Evolutionary conservation across 2,329 filamentous ascomycete species (phyloP).

Genomic region (Aspergillus proliferans): DNA sequence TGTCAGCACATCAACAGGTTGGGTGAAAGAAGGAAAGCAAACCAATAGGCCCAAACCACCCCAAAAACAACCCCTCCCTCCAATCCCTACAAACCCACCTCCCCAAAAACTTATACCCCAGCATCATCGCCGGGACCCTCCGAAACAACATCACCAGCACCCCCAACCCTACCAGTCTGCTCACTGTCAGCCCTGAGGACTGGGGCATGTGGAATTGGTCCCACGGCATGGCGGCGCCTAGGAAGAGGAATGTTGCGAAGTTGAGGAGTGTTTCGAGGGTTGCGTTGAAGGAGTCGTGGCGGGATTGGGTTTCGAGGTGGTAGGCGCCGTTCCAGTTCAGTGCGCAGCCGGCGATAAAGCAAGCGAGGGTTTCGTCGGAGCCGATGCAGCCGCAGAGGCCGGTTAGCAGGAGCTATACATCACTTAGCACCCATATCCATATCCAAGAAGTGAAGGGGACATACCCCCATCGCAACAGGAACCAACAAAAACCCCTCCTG

Average conservation of each 20-base stretch:
- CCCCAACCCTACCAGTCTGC: constrained; percentile 47
- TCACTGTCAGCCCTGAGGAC: constrained; percentile 48
- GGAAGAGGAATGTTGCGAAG: constrained; percentile 56
- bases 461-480: constrained; percentile 46
- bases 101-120: constrained; percentile 53
- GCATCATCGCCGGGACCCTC: constrained; percentile 51
- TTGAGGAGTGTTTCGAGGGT: constrained; percentile 55
- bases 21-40: not conserved
- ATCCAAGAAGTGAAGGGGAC: constrained; percentile 2
- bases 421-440: no score
- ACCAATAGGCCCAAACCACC: constrained; percentile 47
- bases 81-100: constrained; percentile 43
- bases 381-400: constrained; percentile 54
- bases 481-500: constrained; percentile 50
- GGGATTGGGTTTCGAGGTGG: constrained; percentile 48
- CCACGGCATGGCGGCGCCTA: constrained; percentile 54
- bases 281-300: constrained; percentile 57
- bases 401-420: constrained; percentile 47
- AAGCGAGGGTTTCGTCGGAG: constrained; percentile 56
- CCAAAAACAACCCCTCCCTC: constrained; percentile 57
- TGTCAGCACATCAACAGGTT: not conserved
- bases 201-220: constrained; percentile 48
- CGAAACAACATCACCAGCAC: constrained; percentile 50
- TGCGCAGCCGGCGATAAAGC: constrained; percentile 54
- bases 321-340: constrained; percentile 60